Evolutionary conservation across 306 rosid species (phyloP), one percentile per base, ranked within the genome.

Genomic region (Prunus davidiana): DNA sequence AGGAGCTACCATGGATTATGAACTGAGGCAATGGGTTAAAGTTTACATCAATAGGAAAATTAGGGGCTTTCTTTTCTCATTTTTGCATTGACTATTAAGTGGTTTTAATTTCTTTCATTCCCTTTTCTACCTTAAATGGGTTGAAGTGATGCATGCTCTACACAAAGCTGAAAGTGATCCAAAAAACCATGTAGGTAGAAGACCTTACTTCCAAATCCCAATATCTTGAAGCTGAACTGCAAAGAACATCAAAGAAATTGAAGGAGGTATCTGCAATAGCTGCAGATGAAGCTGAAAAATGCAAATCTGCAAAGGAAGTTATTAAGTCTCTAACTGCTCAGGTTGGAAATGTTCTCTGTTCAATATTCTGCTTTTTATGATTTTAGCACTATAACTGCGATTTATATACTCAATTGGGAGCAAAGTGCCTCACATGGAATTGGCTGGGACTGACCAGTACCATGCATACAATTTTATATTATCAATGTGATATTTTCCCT

Each of bases 231-330:
- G 93, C 84, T 80, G 93, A 95, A 78, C 90, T 95, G 43, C 92
- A 80, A 67, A 89, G 88, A 80, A 88, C 93, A 77, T 67, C 90
- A 82, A 89, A 84, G 73, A 86, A 92, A 76, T 78, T 92, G 91
- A 76, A 86, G 85, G 97, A 92, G 69, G 89, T 88, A 82, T 87
- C 91, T 76, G 83, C 88, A 66, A 81, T 95, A 80, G 97, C 97
- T 63, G 82, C 91, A 57, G 96, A 89, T 62, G 97, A 95, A 88
- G 92, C 96, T 56, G 93, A 82, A 82, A 95, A 90, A 82, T 87
- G 93, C 87, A 88, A 89, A 87, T 90, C 99, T 79, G 97, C 93
- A 6, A 95, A 95, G 85, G 97, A 88, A 82, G 93, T 89, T 81
- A 92, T 92, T 71, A 90, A 89, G 86, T 95, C 93, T 73, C 83